Percentiles rank a stretch among this genome's conserved stretches.
phyloP scores from a whole-genome alignment of 2,329 filamentous ascomycete species.

The Cylindrodendrum hubeiense region DNA sequence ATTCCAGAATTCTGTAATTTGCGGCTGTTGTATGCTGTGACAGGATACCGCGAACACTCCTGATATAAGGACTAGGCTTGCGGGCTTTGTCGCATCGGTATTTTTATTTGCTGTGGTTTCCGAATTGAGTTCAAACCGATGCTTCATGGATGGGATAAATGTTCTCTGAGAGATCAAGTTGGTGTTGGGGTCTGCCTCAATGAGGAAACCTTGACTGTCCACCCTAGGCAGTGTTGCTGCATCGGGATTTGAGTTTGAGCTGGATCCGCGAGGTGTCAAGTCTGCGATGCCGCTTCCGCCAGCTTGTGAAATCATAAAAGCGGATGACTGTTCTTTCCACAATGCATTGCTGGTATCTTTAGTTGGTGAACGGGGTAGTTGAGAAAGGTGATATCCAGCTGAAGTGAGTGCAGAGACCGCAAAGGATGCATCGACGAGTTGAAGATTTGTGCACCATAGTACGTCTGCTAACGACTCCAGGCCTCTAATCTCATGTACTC shows the following conservation, averaged over 20 bases:
- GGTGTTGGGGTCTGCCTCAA: conserved; percentile 16
- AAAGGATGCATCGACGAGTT: conserved; percentile 27
- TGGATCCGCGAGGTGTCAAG: neutral
- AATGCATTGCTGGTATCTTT: neutral
- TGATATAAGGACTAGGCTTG: neutral
- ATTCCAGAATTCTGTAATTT: neutral
- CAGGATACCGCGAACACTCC: neutral
- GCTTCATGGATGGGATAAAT: neutral
- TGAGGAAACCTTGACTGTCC: neutral
- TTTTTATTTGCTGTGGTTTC: neutral
- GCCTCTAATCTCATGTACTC: conserved; percentile 30
- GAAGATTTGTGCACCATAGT: neutral
- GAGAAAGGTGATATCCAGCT: conserved; percentile 15
- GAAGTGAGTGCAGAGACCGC: conserved; percentile 12
- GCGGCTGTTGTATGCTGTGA: neutral
- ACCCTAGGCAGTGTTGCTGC: fast-evolving
- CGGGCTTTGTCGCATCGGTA: too few species aligned
- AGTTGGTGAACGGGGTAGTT: neutral
- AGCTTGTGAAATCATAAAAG: neutral
- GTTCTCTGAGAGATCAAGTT: conserved; percentile 9
- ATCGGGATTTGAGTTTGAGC: fast-evolving
- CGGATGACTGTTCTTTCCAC: neutral
- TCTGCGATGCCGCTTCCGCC: conserved; percentile 18
- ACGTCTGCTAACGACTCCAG: neutral
- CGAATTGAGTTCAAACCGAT: neutral